phyloP scores from a whole-genome alignment of 306 rosid species.

The Benincasa hispida region DNA sequence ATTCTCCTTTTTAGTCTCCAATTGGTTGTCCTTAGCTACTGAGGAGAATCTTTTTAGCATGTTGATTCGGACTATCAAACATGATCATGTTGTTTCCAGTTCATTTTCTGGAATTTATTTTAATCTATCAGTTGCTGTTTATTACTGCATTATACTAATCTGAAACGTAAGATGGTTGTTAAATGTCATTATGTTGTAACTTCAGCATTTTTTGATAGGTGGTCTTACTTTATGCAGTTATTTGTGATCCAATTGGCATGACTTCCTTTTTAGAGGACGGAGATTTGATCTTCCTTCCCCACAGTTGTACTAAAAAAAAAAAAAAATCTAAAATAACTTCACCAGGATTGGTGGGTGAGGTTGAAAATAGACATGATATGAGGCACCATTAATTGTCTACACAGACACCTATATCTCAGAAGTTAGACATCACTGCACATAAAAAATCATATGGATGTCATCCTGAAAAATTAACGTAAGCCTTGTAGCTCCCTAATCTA shows the following conservation, averaged over 20 bases:
- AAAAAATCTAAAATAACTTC: too few species aligned
- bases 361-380: background rate
- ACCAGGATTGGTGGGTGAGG: background rate
- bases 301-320: too few species aligned
- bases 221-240: background rate
- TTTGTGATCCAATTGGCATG: background rate
- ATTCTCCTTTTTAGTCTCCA: constrained; percentile 13
- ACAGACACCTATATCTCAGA: background rate
- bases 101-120: background rate
- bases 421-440: background rate
- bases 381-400: background rate
- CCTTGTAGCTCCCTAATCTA: background rate
- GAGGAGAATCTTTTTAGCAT: background rate
- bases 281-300: too few species aligned
- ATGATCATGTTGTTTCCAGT: background rate
- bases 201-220: background rate
- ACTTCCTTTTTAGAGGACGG: too few species aligned
- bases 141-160: background rate
- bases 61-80: background rate
- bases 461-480: background rate
- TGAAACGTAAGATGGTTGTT: background rate
- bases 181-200: background rate
- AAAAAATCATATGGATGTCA: background rate
- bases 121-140: background rate
- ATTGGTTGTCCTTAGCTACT: background rate